phyloP scores from a whole-genome alignment of 2,329 filamentous ascomycete genomes.

The Fusarium sp. region DNA sequence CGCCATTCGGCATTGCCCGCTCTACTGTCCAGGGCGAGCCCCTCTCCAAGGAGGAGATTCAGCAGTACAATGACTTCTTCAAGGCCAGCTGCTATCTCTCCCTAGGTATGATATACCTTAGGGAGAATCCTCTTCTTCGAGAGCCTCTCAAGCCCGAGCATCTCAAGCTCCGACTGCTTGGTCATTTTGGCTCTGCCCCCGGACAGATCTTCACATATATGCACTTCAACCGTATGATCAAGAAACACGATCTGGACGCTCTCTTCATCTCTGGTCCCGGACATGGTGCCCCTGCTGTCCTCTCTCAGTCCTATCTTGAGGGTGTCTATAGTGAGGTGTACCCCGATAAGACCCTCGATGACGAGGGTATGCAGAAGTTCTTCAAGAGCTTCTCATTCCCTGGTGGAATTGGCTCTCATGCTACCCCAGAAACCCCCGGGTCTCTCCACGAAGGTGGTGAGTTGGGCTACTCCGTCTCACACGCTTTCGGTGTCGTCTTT shows the following conservation, averaged over 20 bases:
- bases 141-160: slow-evolving; percentile 77
- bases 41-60: slow-evolving; percentile 74
- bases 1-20: slow-evolving; percentile 73
- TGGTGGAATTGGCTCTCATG: slow-evolving; percentile 82
- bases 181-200: slow-evolving; percentile 85
- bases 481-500: slow-evolving; percentile 82
- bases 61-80: slow-evolving; percentile 79
- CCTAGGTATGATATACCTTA: slow-evolving; percentile 84
- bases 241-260: slow-evolving; percentile 80
- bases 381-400: slow-evolving; percentile 89
- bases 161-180: slow-evolving; percentile 79
- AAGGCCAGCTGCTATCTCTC: slow-evolving; percentile 80
- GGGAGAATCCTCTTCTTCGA: slow-evolving; percentile 77
- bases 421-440: slow-evolving; percentile 82
- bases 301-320: slow-evolving; percentile 83
- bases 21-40: slow-evolving; percentile 73
- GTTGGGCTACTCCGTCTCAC: slow-evolving; percentile 83
- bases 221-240: slow-evolving; percentile 86
- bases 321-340: slow-evolving; percentile 84
- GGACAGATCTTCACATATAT: slow-evolving; percentile 86
- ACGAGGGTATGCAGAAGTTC: slow-evolving; percentile 78
- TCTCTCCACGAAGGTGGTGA: slow-evolving; percentile 85
- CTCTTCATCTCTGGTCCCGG: slow-evolving; percentile 83
- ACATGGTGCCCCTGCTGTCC: slow-evolving; percentile 80
- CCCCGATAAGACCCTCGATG: slow-evolving; percentile 77